Conservation (phyloP, 257 asterid genomes). For the Primulina huaijiensis region DNA sequence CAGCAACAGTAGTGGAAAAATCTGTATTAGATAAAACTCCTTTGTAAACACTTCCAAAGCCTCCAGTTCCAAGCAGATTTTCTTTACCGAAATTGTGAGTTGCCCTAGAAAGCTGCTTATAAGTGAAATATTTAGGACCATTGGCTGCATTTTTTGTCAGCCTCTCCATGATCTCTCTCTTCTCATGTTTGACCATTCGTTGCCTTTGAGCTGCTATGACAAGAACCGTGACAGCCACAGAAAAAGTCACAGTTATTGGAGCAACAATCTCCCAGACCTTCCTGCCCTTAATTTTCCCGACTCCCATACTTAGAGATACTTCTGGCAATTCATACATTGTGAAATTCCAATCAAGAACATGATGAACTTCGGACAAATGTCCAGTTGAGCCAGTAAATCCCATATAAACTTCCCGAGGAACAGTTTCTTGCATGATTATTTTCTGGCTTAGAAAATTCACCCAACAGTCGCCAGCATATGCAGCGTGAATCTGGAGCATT, state of each 20-base stretch:
- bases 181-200: conserved; percentile 24
- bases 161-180: conserved; percentile 42
- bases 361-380: conserved; percentile 45
- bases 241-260: conserved; percentile 27
- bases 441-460: conserved; percentile 37
- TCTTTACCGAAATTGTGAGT: conserved; percentile 50
- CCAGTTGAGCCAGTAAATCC: conserved; percentile 69
- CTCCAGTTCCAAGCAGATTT: conserved; percentile 58
- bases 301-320: conserved; percentile 30
- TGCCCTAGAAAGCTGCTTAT: conserved; percentile 52
- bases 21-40: conserved; percentile 36
- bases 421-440: conserved; percentile 43
- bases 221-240: conserved; percentile 18
- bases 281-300: conserved; percentile 17
- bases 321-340: conserved; percentile 41
- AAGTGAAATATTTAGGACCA: conserved; percentile 54
- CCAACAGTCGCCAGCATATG: conserved; percentile 37
- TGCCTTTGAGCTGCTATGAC: conserved; percentile 24
- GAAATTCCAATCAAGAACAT: conserved; percentile 60
- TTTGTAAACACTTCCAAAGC: conserved; percentile 67
- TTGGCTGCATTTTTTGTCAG: conserved; percentile 48
- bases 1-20: conserved; percentile 41
- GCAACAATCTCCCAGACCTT: conserved; percentile 31
- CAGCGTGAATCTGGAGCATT: conserved; percentile 36
- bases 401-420: conserved; percentile 45